These are phyloP conservation scores for Cymbopogon citratus DNA, from an alignment of 176 grass and related monocot species.

Conservation along the genomic window DNA sequence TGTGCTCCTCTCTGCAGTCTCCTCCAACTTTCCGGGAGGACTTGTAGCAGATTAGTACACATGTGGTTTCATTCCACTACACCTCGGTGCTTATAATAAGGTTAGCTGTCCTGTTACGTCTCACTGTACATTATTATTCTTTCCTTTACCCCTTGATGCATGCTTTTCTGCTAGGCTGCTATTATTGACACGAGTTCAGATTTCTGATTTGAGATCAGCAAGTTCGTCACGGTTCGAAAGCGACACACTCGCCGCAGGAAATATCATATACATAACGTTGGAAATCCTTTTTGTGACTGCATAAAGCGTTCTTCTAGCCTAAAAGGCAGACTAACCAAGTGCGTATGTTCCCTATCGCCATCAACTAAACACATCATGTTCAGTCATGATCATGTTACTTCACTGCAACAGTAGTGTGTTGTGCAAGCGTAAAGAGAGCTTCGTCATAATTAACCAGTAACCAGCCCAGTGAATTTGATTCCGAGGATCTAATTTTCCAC, in stretches of 20 bases:
- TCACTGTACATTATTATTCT: neutral
- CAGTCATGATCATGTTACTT: neutral
- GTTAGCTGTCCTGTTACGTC: neutral
- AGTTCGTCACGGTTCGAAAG: neutral
- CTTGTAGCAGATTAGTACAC: neutral
- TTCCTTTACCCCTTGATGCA: neutral
- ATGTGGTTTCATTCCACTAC: neutral
- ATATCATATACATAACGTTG: neutral
- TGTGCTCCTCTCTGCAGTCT: neutral
- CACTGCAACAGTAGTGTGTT: neutral
- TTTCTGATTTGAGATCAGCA: neutral
- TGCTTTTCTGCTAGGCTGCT: neutral
- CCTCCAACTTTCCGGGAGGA: constrained; percentile 27
- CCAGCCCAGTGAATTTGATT: neutral
- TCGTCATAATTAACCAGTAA: neutral
- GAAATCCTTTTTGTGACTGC: neutral
- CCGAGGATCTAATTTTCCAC: neutral
- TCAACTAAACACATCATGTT: neutral
- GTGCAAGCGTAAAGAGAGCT: neutral
- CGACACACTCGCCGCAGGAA: neutral
- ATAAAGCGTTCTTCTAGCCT: neutral
- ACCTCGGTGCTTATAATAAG: neutral
- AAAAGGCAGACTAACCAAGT: no score
- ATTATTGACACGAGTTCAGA: constrained; percentile 5
- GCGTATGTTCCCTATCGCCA: neutral